Conservation (phyloP, 352 stramenopile species). For the Pythium monospermum region DNA sequence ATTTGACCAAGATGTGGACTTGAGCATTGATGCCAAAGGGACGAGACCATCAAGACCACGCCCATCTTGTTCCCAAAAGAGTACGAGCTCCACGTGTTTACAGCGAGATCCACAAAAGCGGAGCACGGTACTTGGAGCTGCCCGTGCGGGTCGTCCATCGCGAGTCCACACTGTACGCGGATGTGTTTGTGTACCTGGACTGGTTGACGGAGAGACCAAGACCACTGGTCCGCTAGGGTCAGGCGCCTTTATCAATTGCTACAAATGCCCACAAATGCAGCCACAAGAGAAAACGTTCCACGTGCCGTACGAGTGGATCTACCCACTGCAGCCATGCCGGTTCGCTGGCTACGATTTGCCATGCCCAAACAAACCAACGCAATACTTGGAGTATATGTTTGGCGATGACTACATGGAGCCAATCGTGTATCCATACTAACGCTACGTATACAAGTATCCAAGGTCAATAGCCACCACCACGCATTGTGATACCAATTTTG, state of each 20-base stretch:
- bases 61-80: constrained; percentile 16
- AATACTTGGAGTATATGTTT: constrained; percentile 29
- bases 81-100: constrained; percentile 24
- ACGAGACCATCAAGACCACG: constrained; percentile 12
- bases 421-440: constrained; percentile 11
- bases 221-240: constrained; percentile 16
- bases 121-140: constrained; percentile 19
- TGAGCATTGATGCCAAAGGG: constrained; percentile 21
- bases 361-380: constrained; percentile 16
- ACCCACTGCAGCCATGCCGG: constrained; percentile 18
- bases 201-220: constrained; percentile 6
- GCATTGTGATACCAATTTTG: too few species aligned
- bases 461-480: too few species aligned
- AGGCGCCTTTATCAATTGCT: constrained; percentile 24
- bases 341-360: constrained; percentile 20
- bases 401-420: constrained; percentile 19
- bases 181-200: constrained; percentile 32
- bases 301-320: constrained; percentile 24
- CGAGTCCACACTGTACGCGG: constrained; percentile 22
- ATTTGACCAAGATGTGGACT: constrained; percentile 28
- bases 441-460: too few species aligned
- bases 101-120: constrained; percentile 12
- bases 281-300: constrained; percentile 14
- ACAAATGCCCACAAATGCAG: constrained; percentile 8
- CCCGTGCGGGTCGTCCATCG: constrained; percentile 22